Base-by-base conservation (phyloP, 78 protist species). In the Protostelium mycophagum region DNA sequence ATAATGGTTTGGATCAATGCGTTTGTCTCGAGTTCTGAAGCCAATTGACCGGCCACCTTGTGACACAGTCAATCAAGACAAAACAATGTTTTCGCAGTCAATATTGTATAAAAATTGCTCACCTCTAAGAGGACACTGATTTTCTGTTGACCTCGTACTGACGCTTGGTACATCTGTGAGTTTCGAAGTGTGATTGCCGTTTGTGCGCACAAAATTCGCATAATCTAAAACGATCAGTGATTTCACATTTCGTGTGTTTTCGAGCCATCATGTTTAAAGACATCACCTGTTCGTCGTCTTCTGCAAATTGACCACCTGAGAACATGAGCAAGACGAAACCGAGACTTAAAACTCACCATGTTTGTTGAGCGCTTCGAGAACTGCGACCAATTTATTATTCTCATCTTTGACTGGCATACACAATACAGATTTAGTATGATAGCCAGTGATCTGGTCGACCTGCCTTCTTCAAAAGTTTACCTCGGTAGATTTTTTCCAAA, bases 21-120 rank as follows among this genome's bases (percentile, higher is more conserved):
- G n/a, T 63, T 39, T 28, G 38, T 1, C 83, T 85, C 39, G 63
- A 90, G 28, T 29, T 90, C 91, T 9, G 91, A 35, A 51, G 73
- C 73, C 73, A 51, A 51, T 16, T 51, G 73, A 25, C 73, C 73
- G 63, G 89, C 37, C 1, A 86, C 86, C 10, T 85, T n/a, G n/a
- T n/a, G n/a, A n/a, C n/a, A n/a, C n/a, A n/a, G n/a, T n/a, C n/a
- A n/a, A n/a, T n/a, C n/a, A n/a, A n/a, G n/a, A n/a, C n/a, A n/a
- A n/a, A n/a, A n/a, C n/a, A n/a, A n/a, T n/a, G n/a, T n/a, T n/a
- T n/a, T n/a, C n/a, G n/a, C n/a, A n/a, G n/a, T n/a, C n/a, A n/a
- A n/a, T n/a, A n/a, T n/a, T n/a, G n/a, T n/a, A n/a, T n/a, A n/a
- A n/a, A n/a, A n/a, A n/a, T n/a, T n/a, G n/a, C n/a, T n/a, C n/a